Percentiles rank a stretch among this genome's conserved stretches.
phyloP scores from a whole-genome alignment of 2,329 filamentous ascomycete genomes.

The Cladophialophora psammophila region DNA sequence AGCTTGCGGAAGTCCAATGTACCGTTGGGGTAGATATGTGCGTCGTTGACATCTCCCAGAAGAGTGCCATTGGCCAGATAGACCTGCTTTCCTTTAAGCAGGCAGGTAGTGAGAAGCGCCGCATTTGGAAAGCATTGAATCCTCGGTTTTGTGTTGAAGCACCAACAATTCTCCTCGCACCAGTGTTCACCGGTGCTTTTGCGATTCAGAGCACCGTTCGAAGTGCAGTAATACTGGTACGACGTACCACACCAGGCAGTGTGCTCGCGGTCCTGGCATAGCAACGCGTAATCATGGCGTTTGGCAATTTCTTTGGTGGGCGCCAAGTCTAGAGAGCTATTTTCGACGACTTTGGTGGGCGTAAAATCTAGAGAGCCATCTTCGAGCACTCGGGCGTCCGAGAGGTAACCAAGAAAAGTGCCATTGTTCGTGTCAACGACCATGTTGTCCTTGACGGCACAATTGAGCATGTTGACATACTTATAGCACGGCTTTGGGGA shows the following conservation, averaged over 20 bases:
- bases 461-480: background rate
- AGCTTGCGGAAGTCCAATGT: constrained; percentile 17
- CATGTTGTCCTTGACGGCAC: background rate
- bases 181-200: background rate
- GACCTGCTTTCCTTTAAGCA: constrained; percentile 1
- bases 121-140: constrained; percentile 48
- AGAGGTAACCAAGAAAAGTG: constrained; percentile 9
- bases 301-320: constrained; percentile 1
- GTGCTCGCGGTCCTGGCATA: background rate
- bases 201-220: background rate
- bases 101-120: constrained; percentile 41
- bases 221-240: background rate
- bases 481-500: background rate
- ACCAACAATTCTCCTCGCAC: background rate
- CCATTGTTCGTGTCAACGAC: constrained; percentile 9
- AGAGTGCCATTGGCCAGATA: constrained; percentile 9
- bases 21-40: constrained; percentile 18
- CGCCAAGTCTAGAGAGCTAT: background rate
- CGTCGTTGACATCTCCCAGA: constrained; percentile 16
- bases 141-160: background rate
- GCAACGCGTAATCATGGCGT: background rate
- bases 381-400: constrained; percentile 7
- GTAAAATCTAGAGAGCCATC: background rate
- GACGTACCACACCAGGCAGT: background rate
- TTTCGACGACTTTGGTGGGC: background rate